Percentiles rank a stretch among this genome's conserved stretches.
Evolutionary conservation across 768 basidiomycete species (phyloP).

Genomic region (Psilocybe azurescens): DNA sequence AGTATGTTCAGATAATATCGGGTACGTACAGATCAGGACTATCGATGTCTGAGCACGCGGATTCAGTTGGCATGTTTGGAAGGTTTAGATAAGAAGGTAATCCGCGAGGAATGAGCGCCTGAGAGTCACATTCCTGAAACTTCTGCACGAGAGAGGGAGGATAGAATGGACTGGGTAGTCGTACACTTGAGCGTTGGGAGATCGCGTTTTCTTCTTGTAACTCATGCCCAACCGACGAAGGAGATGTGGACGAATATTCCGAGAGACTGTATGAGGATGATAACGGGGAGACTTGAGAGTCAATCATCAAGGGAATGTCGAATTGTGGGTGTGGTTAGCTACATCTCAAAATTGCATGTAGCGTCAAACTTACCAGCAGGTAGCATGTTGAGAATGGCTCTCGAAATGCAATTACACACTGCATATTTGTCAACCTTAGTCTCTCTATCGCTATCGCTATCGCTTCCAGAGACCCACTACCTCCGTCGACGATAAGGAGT

Average conservation of each 20-base stretch:
- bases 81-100: slow-evolving; percentile 13
- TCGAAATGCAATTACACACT: too few relatives aligned
- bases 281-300: not conserved
- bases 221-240: slow-evolving; percentile 4
- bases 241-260: slow-evolving; percentile 5
- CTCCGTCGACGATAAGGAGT: not conserved
- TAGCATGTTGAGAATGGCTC: too few relatives aligned
- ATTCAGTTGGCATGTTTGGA: slow-evolving; percentile 8
- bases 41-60: slow-evolving; percentile 8
- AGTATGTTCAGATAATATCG: not conserved
- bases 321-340: too few relatives aligned
- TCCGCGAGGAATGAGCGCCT: slow-evolving; percentile 2
- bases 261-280: slow-evolving; percentile 3
- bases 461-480: not conserved
- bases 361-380: too few relatives aligned
- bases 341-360: too few relatives aligned
- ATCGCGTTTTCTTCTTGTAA: not conserved
- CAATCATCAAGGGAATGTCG: too few relatives aligned
- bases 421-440: too few relatives aligned
- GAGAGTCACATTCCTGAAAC: not conserved
- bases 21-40: slow-evolving; percentile 14
- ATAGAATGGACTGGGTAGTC: slow-evolving; percentile 18
- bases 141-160: slow-evolving; percentile 13
- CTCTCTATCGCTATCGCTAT: not conserved
- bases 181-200: not conserved